A percentile compares a stretch with the other conserved stretches of the same genome.
Evolutionary conservation across 140 eudicot genomes (phyloP).

Genomic region (Ambrosia hybrid): DNA sequence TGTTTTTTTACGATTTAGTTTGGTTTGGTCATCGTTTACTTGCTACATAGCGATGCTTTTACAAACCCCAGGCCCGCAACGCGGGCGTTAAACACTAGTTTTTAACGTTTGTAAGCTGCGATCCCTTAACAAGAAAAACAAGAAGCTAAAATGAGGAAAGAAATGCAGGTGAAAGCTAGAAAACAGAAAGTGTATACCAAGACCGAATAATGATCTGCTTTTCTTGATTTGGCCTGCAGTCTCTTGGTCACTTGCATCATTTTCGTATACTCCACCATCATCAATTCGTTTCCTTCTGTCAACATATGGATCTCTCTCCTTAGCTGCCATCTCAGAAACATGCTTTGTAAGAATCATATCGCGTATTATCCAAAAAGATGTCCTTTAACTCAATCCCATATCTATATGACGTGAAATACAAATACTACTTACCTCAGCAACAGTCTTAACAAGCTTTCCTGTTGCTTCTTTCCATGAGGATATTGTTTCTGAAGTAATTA

Average conservation of each 20-base stretch:
- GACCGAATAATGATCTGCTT: neutral
- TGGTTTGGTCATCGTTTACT: no score
- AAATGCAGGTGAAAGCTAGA: constrained; percentile 11
- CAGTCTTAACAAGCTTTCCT: no score
- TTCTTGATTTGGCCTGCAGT: constrained; percentile 17
- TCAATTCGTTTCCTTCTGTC: constrained; percentile 12
- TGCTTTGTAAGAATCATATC: neutral
- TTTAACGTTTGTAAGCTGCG: neutral
- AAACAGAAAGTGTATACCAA: neutral
- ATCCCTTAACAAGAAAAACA: neutral
- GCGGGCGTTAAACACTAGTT: no score
- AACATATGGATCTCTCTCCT: constrained; percentile 29
- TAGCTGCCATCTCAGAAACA: constrained; percentile 29
- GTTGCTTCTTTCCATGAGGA: no score
- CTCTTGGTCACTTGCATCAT: constrained; percentile 6
- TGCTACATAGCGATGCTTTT: no score
- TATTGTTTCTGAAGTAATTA: constrained; percentile 29
- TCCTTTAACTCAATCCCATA: no score
- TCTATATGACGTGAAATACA: no score
- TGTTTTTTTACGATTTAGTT: no score
- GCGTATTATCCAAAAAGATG: no score
- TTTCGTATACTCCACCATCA: constrained; percentile 3
- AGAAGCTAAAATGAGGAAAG: neutral
- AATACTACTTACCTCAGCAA: no score
- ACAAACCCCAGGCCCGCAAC: no score